Conservation (phyloP, 805 yeast genomes). For the Yarrowia porcina region DNA sequence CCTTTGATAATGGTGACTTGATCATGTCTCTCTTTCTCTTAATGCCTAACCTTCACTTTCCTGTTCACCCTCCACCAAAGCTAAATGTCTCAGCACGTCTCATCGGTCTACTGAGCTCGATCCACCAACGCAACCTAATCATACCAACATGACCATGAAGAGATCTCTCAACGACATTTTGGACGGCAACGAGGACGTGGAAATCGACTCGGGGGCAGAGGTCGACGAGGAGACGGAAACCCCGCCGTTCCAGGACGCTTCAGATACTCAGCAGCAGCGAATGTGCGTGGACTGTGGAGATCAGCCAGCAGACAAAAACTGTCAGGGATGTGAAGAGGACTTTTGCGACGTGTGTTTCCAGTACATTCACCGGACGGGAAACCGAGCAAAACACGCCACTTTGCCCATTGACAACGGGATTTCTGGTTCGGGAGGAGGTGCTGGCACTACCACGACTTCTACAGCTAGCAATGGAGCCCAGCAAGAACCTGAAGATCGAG, state of each 20-base stretch:
- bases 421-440: not conserved
- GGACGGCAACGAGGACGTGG: slow-evolving; percentile 21
- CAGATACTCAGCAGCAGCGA: slow-evolving; percentile 24
- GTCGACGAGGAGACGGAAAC: not conserved
- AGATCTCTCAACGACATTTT: slow-evolving; percentile 21
- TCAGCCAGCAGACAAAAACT: slow-evolving; percentile 63
- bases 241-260: not conserved
- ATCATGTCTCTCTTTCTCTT: not conserved
- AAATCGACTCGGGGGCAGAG: not conserved
- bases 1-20: no score
- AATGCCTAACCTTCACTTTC: not conserved
- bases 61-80: not conserved
- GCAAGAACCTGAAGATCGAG: slow-evolving; percentile 29
- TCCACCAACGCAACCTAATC: not conserved
- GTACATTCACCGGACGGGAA: slow-evolving; percentile 66
- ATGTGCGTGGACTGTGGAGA: slow-evolving; percentile 71
- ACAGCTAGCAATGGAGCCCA: slow-evolving; percentile 9
- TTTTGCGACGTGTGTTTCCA: slow-evolving; percentile 70
- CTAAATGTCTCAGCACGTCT: slow-evolving; percentile 13
- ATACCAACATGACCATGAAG: slow-evolving; percentile 7
- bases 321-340: slow-evolving; percentile 60
- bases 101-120: not conserved
- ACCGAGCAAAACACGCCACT: slow-evolving; percentile 35
- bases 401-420: slow-evolving; percentile 27
- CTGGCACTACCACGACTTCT: not conserved